Evolutionary conservation across 495 filamentous ascomycete genomes (phyloP), one percentile per base, ranked within the genome.

Genomic region (Podospora sp.): DNA sequence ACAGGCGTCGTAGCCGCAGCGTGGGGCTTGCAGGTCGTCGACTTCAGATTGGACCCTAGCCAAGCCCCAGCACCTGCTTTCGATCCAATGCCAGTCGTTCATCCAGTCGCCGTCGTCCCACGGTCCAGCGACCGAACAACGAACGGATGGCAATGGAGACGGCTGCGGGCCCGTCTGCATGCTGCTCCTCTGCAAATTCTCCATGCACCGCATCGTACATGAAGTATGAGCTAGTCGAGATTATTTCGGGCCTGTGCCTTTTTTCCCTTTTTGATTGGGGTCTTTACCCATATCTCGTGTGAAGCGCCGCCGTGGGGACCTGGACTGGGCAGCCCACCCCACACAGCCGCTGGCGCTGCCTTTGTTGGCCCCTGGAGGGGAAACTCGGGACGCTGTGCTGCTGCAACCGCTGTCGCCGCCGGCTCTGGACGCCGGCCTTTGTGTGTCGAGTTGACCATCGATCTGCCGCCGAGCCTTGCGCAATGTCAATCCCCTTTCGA

Each of bases 231-330:
- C 70, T 72, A 69, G 74, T 71, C 65, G 70, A 75, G 65, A 72
- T 71, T 73, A 60, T 58, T 33, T 66, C 71, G 69, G 71, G 71
- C 59, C 70, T 69, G 70, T 73, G 71, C 66, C 61, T 66, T 66
- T 72, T 75, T 72, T 71, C 70, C 67, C 68, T 69, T 62, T 27
- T 71, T 72, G 68, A 71, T 75, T 73, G 70, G 70, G 68, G 70
- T 33, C 66, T 75, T 73, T 73, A 70, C 68, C 69, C 72, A 69
- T 72, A 71, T 62, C 65, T 57, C 68, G 68, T 60, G 56, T 65
- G 69, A 73, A 72, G 72, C 69, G 74, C 72, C 68, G 71, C 52
- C 68, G 67, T 68, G 70, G 67, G 63, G 65, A 63, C 55, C 51
- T 52, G 57, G 60, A 40, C 56, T 33, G 56, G 60, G 63, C 24